Base-by-base conservation (phyloP, 371 early-diverging fungal species). In the Quaeritorhiza haematococci region DNA sequence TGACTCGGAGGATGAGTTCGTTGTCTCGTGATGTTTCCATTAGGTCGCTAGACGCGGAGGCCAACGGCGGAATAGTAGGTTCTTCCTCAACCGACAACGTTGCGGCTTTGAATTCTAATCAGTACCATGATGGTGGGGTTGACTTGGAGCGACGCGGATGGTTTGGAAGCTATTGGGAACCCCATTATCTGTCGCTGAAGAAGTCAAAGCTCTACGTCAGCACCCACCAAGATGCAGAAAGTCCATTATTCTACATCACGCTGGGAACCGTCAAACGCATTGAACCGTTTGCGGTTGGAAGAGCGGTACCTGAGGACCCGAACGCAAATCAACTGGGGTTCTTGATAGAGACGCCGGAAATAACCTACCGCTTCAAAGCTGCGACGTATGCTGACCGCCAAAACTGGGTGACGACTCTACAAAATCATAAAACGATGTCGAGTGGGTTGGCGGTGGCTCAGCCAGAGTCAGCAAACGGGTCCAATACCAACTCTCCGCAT, bases 161-260 rank as follows among this genome's bases (percentile, higher is more conserved):
- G 54, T 35, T 63, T 6, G 35, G 46, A 2, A 55, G 3, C 34
- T 24, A 30, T 5, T 61, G 58, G 58, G 53, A 61, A 27, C 47
- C 30, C 5, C 56, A 43, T 15, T 61, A 55, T 38, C 27, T 66
- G 10, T 21, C 58, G 21, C 24, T 61, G 19, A 48, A 56, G 19
- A 27, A 33, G 23, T 15, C 32, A 1, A 58, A 49, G 23, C 53
- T 66, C 4, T 66, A 66, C 42, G 13, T 62, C 15, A 17, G n/a
- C 29, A 17, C n/a, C 7, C 48, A 47, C 19, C 29, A 29, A 17
- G 58, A 58, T 24, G 35, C 51, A 2, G 61, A 61, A 5, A 34
- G 30, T 23, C 60, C 66, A 1, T n/a, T 57, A 30, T 15, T 7
- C 19, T 47, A 10, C 3, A 30, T 60, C 21, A 26, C 27, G 13